Conservation (phyloP, 2,329 filamentous ascomycete genomes). For the Delphinella strobiligena region DNA sequence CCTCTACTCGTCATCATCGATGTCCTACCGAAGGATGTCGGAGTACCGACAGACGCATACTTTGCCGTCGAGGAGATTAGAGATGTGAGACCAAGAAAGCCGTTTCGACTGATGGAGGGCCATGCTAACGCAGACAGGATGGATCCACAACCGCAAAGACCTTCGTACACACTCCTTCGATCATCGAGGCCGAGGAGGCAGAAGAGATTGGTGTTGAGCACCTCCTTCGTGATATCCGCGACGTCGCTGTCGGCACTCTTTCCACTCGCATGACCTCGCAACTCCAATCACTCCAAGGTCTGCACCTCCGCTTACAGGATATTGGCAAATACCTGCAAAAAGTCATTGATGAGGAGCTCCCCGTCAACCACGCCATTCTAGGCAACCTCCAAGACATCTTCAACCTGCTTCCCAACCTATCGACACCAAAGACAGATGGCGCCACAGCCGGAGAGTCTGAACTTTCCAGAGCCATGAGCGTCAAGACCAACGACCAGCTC, state of each 20-base stretch:
- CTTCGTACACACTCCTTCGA: slow-evolving; percentile 95
- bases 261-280: slow-evolving; percentile 96
- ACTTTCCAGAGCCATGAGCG: slow-evolving; percentile 88
- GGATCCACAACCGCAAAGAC: slow-evolving; percentile 94
- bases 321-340: slow-evolving; percentile 94
- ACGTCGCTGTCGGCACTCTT: slow-evolving; percentile 92
- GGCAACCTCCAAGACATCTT: slow-evolving; percentile 99
- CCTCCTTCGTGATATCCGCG: slow-evolving; percentile 90
- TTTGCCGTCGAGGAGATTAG: slow-evolving; percentile 99
- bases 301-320: slow-evolving; percentile 87
- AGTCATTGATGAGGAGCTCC: slow-evolving; percentile 82
- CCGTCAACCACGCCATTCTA: slow-evolving; percentile 93
- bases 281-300: slow-evolving; percentile 88
- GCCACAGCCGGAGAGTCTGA: slow-evolving; percentile 60
- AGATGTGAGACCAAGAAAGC: slow-evolving; percentile 48
- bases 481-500: slow-evolving; percentile 98
- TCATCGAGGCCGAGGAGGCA: slow-evolving; percentile 97
- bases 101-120: slow-evolving; percentile 1
- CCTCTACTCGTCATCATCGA: slow-evolving; percentile 95
- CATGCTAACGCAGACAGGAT: slow-evolving; percentile 48
- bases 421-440: slow-evolving; percentile 56
- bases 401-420: slow-evolving; percentile 93
- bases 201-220: slow-evolving; percentile 99
- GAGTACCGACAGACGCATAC: slow-evolving; percentile 95
- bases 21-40: slow-evolving; percentile 94